Base-by-base conservation (phyloP, 345 rosid species). In the Raphanus raphanistrum region DNA sequence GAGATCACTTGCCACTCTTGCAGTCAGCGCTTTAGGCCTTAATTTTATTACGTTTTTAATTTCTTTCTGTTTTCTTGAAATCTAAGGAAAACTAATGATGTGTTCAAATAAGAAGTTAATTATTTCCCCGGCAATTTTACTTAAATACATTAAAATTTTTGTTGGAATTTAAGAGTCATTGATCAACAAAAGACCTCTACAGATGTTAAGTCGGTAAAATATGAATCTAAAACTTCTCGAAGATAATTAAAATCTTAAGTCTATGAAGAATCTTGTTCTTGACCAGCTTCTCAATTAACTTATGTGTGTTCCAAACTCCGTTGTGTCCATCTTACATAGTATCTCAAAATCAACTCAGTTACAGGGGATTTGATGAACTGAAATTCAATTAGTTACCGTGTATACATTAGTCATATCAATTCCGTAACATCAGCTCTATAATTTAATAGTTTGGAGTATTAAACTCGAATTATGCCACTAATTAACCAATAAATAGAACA, bases 1-100 rank as follows among this genome's bases (percentile, higher is more conserved):
- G 96, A 95, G 89, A 88, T 92, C 86, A 95, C 99, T 82, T 95
- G 99, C 75, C 99, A 92, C 12, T 92, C 97, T 74, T 95, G 99
- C 86, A 88, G 96, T 79, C 97, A 91, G 80, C 89, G 88, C 83
- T 92, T 95, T 84, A 89, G 92, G 84, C 88, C 90, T 70, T 84
- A 21, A 83, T 54, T 59, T 52, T 63, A 3, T 63, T n/a, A 27
- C 35, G n/a, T 28, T 33, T 36, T 68, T 52, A 17, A n/a, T 43
- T 63, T 65, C 27, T 29, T 60, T 38, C 6, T 61, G 17, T 16
- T 73, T 60, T 36, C 60, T 62, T 73, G 31, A 79, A 72, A 79
- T 54, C 61, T 1, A 74, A 79, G 65, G 11, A 63, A 73, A 66
- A 74, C 16, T 6, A 3, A 67, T 73, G 10, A 73, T 72, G 21